These are phyloP conservation scores for Anisodus tanguticus DNA, from an alignment of 257 asterid species.

Conservation along the genomic window DNA sequence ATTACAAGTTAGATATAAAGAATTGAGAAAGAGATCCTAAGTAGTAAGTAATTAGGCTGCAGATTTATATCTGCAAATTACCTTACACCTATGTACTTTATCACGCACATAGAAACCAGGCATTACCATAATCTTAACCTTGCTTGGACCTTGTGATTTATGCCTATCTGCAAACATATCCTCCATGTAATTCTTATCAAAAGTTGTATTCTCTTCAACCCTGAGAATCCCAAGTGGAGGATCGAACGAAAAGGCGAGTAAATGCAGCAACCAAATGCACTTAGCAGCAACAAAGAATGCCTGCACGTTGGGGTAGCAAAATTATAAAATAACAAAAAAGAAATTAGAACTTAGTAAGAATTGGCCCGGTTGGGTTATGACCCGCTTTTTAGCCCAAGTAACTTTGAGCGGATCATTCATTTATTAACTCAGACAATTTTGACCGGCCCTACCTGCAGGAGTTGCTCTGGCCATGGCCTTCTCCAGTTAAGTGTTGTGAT, in stretches of 20 bases:
- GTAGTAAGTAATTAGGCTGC: conserved; percentile 29
- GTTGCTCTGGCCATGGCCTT: conserved; percentile 90
- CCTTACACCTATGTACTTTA: conserved; percentile 78
- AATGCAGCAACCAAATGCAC: conserved; percentile 91
- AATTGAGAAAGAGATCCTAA: conserved; percentile 1
- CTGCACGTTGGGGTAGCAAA: conserved; percentile 8
- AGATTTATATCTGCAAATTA: conserved; percentile 73
- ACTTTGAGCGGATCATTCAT: no score
- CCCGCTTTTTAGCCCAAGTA: no score
- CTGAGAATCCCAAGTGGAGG: conserved; percentile 65
- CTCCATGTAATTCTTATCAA: conserved; percentile 75
- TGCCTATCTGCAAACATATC: conserved; percentile 65
- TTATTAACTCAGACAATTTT: no score
- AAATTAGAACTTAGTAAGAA: no score
- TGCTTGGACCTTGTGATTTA: conserved; percentile 53
- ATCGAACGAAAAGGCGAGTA: conserved; percentile 79
- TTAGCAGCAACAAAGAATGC: conserved; percentile 86
- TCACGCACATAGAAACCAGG: conserved; percentile 87
- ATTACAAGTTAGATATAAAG: neutral
- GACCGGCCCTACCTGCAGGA: conserved; percentile 43
- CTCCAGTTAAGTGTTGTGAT: conserved; percentile 66
- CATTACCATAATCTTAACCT: conserved; percentile 84
- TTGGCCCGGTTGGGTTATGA: no score
- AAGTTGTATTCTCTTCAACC: conserved; percentile 63
- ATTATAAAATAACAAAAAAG: no score